phyloP scores from a whole-genome alignment of 139 green algal genomes.

The Chlorella vulgaris region DNA sequence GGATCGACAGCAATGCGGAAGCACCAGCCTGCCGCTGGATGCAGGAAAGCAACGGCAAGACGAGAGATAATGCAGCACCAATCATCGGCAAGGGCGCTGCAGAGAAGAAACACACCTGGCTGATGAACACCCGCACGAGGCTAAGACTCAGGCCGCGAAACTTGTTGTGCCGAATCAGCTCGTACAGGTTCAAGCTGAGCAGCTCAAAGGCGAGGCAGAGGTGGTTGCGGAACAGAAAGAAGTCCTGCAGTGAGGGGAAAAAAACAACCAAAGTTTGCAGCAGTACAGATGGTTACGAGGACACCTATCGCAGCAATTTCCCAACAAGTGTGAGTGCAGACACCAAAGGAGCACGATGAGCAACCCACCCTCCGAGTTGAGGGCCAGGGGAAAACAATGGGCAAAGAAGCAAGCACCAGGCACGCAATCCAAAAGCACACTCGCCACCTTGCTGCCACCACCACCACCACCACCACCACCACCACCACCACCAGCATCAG shows the following conservation, averaged over 20 bases:
- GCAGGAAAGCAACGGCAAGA: too few species aligned
- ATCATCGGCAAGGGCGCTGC: too few species aligned
- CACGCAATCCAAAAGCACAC: not conserved
- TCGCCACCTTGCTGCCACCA: not conserved
- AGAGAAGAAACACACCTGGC: conserved; percentile 61
- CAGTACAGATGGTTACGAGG: not conserved
- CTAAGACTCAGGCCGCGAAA: conserved; percentile 89
- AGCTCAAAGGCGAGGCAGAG: conserved; percentile 99
- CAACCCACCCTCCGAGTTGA: too few species aligned
- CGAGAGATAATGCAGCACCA: too few species aligned
- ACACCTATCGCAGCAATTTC: not conserved
- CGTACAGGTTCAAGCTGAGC: conserved; percentile 96
- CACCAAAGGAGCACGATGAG: too few species aligned
- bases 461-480: not conserved
- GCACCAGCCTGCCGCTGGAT: not conserved
- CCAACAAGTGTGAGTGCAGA: not conserved
- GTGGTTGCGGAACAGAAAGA: conserved; percentile 91
- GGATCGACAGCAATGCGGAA: not conserved
- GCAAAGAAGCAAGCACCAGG: too few species aligned
- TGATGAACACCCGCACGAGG: conserved; percentile 86
- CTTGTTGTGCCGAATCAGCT: conserved; percentile 95
- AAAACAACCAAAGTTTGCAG: not conserved
- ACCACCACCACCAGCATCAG: not conserved
- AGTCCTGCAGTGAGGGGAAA: conserved; percentile 62
- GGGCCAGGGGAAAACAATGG: too few species aligned